Conservation (phyloP, 2,329 filamentous ascomycete species). For the Colletotrichum sp. region DNA sequence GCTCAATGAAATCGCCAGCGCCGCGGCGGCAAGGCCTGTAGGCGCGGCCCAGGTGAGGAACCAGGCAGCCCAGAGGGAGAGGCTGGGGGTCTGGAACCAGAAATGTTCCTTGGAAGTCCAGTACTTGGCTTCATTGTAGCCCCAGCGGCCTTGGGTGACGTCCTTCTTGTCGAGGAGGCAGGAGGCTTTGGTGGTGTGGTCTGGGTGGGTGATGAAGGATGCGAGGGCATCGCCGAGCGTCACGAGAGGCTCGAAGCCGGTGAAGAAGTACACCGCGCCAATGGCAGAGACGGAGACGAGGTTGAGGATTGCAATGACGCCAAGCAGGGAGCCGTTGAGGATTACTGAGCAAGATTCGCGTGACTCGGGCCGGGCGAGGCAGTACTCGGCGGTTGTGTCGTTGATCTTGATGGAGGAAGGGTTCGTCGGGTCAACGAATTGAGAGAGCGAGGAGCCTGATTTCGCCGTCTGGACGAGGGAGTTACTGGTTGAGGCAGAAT, state of each 20-base stretch:
- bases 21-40: constrained; percentile 40
- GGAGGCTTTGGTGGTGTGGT: constrained; percentile 44
- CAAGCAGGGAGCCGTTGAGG: constrained; percentile 48
- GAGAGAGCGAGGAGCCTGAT: constrained; percentile 27
- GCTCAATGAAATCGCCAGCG: constrained; percentile 40
- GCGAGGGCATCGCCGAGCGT: constrained; percentile 57
- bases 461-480: constrained; percentile 38
- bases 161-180: constrained; percentile 54
- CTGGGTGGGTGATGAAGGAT: constrained; percentile 52
- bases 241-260: constrained; percentile 46
- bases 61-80: constrained; percentile 46
- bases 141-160: constrained; percentile 48
- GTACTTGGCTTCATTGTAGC: constrained; percentile 44
- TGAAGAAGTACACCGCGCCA: constrained; percentile 31
- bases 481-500: constrained; percentile 25
- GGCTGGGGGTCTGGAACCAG: constrained; percentile 51
- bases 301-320: constrained; percentile 46
- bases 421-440: constrained; percentile 3
- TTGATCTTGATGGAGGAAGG: constrained; percentile 24
- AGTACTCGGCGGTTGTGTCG: constrained; percentile 18
- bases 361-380: constrained; percentile 13
- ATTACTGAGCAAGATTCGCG: constrained; percentile 41
- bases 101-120: constrained; percentile 44
- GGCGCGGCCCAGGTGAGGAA: constrained; percentile 42
- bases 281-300: constrained; percentile 37